Base-by-base conservation (phyloP, 2,329 filamentous ascomycete species). In the Aspergillus bombycis region DNA sequence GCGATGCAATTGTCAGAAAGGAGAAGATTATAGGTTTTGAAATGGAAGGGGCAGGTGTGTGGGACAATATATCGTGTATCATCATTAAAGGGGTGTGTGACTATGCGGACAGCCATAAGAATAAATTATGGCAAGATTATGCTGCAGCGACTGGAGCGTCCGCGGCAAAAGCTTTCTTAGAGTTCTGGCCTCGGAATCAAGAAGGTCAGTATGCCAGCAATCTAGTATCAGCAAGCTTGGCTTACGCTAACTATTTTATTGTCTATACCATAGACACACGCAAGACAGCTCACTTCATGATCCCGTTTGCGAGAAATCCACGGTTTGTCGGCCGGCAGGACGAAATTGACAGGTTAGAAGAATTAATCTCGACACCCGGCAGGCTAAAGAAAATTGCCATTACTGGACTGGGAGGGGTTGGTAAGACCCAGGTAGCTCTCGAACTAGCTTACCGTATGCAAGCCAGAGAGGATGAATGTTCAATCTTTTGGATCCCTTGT, bases 81-180 rank as follows among this genome's bases (percentile, higher is more conserved):
- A 60, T 70, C 2, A 64, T 70, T 50, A 66, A 66, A 14, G 67
- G 65, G 4, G 66, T 66, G 2, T 65, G 67, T 61, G 64, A 70
- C 50, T 70, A 70, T 61, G 67, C 65, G 2, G 68, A 70, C 50
- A 63, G 62, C 34, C 68, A 70, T 12, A 68, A 68, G 38, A 67
- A 23, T 19, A 67, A 68, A 30, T 5, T 26, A 2, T 70, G 68
- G 68, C 67, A 70, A 43, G 46, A 28, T 2, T 68, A 68, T 65
- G 65, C 68, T 6, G 65, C 65, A 4, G 63, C 64, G 50, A 67
- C 65, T 7, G 66, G 50, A 12, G 68, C 67, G n/a, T 50, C 60
- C 9, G 28, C 43, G 26, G 57, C 60, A 2, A 67, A 69, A 48
- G 32, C 56, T 0, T 58, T 65, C 32, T 41, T 63, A 14, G 57